A percentile compares a stretch with the other conserved stretches of the same genome.
These are phyloP conservation scores for Butyriboletus loyo DNA, from an alignment of 768 basidiomycete genomes.

Conservation along the genomic window DNA sequence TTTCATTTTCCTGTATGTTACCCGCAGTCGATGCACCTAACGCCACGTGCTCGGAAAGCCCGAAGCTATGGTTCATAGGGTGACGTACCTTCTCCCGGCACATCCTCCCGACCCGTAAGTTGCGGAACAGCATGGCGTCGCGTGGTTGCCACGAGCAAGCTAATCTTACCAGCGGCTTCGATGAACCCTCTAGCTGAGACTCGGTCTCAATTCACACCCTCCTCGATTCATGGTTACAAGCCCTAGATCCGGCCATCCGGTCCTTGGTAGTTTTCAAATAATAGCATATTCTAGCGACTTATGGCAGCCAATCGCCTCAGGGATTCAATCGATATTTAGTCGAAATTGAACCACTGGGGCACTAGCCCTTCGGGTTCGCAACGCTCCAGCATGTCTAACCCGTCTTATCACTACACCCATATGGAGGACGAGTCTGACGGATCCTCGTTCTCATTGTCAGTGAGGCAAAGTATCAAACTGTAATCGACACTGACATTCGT, in stretches of 20 bases:
- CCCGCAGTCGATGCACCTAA: background rate
- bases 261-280: background rate
- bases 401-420: background rate
- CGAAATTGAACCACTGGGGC: background rate
- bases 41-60: background rate
- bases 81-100: background rate
- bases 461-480: background rate
- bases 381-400: conserved; percentile 7
- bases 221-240: background rate
- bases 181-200: background rate
- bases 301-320: conserved; percentile 14
- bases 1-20: background rate
- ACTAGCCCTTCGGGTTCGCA: background rate
- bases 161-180: background rate
- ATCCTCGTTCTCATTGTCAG: conserved; percentile 8
- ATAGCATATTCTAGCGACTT: background rate
- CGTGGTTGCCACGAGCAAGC: conserved; percentile 19
- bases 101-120: background rate
- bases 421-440: background rate
- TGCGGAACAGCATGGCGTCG: conserved; percentile 13
- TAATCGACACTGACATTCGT: conserved; percentile 7
- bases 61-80: background rate
- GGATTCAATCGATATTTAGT: conserved; percentile 7
- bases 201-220: background rate
- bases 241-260: conserved; percentile 5